Evolutionary conservation across 2,329 filamentous ascomycete species (phyloP), one percentile per base, ranked within the genome.

Genomic region (Purpureocillium lavendulum): DNA sequence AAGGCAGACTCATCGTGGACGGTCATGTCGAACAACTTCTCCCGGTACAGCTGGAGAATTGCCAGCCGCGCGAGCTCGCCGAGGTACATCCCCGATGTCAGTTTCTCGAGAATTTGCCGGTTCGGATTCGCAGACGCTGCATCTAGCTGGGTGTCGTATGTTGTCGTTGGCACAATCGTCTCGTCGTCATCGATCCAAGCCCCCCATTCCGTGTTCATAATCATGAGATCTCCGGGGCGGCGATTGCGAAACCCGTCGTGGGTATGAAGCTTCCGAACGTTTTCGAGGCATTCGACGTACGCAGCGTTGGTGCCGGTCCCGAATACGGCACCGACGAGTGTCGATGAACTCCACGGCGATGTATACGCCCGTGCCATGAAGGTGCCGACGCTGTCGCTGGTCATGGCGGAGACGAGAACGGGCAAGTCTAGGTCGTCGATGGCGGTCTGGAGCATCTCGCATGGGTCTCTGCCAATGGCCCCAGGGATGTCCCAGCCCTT

Each of bases 181-280:
- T 87, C 67, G 16, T 71, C 66, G 58, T 84, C 85, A 61, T 88
- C 84, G 52, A 88, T 88, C 44, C 80, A 34, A 17, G 13, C 84
- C 43, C 84, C 84, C 84, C 84, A 89, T 64, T 89, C 84, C 2
- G 82, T 82, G 58, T 88, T 89, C 55, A 89, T 71, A 44, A 88
- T 80, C 83, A 88, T 87, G 49, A 84, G 70, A 16, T 80, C 79
- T 26, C 21, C 21, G 6, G 21, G 21, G 0, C 80, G 81, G 2
- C 67, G 72, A 36, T 64, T 67, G 55, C 82, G 78, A 44, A 75
- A 79, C 4, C 68, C 56, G 16, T 57, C 64, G 39, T 64, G 59
- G 38, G 66, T 53, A 15, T 42, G 40, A 4, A 59, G 59, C 61
- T 87, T 87, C 32, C 67, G 77, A 48, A 87, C 70, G 41, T 77